phyloP scores from a whole-genome alignment of 2,329 filamentous ascomycete genomes.

The Ophiostoma novo-ulmi region DNA sequence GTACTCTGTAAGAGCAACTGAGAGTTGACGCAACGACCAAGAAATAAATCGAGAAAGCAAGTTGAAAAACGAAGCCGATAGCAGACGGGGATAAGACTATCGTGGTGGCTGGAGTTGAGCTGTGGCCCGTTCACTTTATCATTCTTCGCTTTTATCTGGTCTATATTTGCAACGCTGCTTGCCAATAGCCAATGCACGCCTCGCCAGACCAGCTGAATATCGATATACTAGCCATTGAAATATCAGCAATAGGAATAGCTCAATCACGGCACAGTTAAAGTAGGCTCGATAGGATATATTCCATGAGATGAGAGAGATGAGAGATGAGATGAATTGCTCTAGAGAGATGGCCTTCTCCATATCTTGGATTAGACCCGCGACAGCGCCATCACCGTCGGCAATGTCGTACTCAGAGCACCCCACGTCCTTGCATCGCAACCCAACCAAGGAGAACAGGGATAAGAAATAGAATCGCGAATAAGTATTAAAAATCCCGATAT shows the following conservation, averaged over 20 bases:
- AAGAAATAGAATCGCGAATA: background rate
- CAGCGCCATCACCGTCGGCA: conserved; percentile 2
- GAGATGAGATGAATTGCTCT: no score
- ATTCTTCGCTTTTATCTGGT: background rate
- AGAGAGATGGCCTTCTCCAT: no score
- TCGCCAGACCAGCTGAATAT: background rate
- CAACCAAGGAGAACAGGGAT: background rate
- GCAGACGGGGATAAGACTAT: background rate
- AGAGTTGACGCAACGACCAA: background rate
- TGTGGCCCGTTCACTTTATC: background rate
- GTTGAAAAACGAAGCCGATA: background rate
- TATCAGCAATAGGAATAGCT: background rate
- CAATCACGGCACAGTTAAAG: background rate
- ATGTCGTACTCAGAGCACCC: background rate
- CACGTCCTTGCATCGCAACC: background rate
- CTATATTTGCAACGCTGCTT: background rate
- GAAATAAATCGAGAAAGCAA: background rate
- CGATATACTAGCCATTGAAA: background rate
- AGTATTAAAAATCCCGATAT: background rate
- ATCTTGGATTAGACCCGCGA: background rate
- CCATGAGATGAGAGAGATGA: background rate
- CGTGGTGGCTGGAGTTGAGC: background rate
- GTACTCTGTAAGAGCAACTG: background rate
- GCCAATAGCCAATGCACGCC: conserved; percentile 1
- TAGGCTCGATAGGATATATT: no score